Evolutionary conservation across 1,284 basidiomycete species (phyloP), one percentile per base, ranked within the genome.

Genomic region (Melampsora occidentalis): DNA sequence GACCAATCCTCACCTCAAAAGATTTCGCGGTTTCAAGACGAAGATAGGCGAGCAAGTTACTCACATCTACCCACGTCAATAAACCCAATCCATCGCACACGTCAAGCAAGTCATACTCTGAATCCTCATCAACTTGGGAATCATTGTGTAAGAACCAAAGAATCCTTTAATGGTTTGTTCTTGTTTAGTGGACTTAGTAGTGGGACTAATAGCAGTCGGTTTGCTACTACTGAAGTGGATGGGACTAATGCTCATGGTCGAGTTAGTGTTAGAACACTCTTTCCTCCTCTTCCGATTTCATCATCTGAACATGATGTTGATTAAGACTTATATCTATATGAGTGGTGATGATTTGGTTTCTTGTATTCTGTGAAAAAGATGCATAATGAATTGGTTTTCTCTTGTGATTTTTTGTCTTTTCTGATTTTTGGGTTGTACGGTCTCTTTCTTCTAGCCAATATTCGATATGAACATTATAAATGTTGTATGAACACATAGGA

Each of bases 211-310:
- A 22, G n/a, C 22, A 22, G n/a, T 57, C 20, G 20, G 6, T 22
- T 57, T 57, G n/a, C 53, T 57, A 57, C 53, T 57, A 57, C 53
- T 57, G 25, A 57, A 57, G 25, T 57, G 20, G 25, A 57, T 57
- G 53, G 25, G 20, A 57, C 53, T 57, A 57, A 57, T 57, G 53
- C 25, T 57, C 20, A n/a, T 22, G 53, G 53, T 14, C 53, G 53
- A 57, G 53, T 57, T 57, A 57, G 53, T 57, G 53, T 57, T 57
- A 10, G 25, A 57, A 57, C 20, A 2, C 25, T 57, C 7, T 57
- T 57, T 57, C 39, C 39, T 42, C 39, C 39, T 42, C 39, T 42
- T 42, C 39, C 39, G 1, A 2, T 42, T 12, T 42, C 39, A 42
- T 42, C 39, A 42, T 42, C 39, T 9, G 39, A 42, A 6, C 39